phyloP scores from a whole-genome alignment of 495 filamentous ascomycete genomes.

The Lentithecium fluviatile region DNA sequence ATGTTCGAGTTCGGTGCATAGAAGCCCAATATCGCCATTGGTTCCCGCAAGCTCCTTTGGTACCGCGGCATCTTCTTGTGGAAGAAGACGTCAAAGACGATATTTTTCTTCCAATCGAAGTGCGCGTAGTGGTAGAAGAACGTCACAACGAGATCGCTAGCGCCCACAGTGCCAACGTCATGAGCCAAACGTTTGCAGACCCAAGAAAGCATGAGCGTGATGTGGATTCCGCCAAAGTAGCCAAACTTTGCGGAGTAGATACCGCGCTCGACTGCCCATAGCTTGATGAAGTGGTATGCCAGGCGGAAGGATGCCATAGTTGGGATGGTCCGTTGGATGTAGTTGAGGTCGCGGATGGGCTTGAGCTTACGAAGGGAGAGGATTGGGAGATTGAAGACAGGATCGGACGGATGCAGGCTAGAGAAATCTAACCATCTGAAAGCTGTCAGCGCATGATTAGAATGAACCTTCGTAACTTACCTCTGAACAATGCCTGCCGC shows the following conservation, averaged over 20 bases:
- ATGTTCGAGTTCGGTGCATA: slow-evolving; percentile 57
- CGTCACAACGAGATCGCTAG: slow-evolving; percentile 47
- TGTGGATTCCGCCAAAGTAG: slow-evolving; percentile 58
- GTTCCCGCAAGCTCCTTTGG: slow-evolving; percentile 52
- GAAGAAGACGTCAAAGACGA: slow-evolving; percentile 55
- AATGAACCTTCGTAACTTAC: slow-evolving; percentile 21
- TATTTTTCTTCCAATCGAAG: slow-evolving; percentile 52
- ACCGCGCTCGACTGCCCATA: slow-evolving; percentile 56
- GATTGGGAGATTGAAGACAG: slow-evolving; percentile 50
- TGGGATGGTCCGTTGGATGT: slow-evolving; percentile 54
- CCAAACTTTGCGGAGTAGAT: slow-evolving; percentile 59
- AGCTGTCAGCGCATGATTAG: slow-evolving; percentile 5
- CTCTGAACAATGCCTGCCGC: slow-evolving; percentile 49
- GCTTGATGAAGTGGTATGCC: slow-evolving; percentile 53
- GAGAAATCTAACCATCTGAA: slow-evolving; percentile 41
- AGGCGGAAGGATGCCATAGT: slow-evolving; percentile 52
- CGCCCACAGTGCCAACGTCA: slow-evolving; percentile 31
- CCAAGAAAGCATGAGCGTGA: slow-evolving; percentile 55
- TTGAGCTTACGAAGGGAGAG: slow-evolving; percentile 55
- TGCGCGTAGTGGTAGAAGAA: slow-evolving; percentile 60
- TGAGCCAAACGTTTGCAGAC: slow-evolving; percentile 51
- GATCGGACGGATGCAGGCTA: slow-evolving; percentile 39
- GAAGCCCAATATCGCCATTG: slow-evolving; percentile 56
- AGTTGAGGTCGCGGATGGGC: slow-evolving; percentile 54
- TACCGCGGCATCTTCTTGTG: slow-evolving; percentile 46